Percentiles rank a stretch among this genome's conserved stretches.
These are phyloP conservation scores for Cardiospermum halicacabum DNA, from an alignment of 345 rosid species.

Conservation along the genomic window DNA sequence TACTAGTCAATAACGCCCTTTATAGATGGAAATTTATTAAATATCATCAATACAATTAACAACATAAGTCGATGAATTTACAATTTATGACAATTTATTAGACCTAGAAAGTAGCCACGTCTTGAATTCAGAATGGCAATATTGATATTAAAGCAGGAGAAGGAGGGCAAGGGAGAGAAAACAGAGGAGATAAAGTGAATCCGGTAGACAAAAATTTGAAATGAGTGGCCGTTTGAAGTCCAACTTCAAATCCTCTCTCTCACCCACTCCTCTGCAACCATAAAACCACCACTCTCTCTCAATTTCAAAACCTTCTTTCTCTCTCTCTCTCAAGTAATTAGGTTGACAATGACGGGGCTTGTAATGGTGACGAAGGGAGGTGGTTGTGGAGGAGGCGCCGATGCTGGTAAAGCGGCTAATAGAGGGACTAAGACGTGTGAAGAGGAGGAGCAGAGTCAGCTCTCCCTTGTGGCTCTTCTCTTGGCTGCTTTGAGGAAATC, in stretches of 20 bases:
- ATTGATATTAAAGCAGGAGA: slow-evolving; percentile 7
- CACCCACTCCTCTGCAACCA: slow-evolving; percentile 39
- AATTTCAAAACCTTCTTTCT: not conserved
- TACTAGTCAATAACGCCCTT: not conserved
- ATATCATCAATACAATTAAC: no score
- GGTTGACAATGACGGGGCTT: slow-evolving; percentile 59
- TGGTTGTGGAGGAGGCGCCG: slow-evolving; percentile 42
- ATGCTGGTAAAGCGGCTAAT: slow-evolving; percentile 21
- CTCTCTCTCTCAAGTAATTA: no score
- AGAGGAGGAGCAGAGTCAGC: slow-evolving; percentile 69
- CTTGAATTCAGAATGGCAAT: slow-evolving; percentile 22
- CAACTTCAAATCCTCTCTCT: slow-evolving; percentile 12
- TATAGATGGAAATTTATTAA: no score
- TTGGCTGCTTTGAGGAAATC: slow-evolving; percentile 79
- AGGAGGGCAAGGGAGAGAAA: not conserved
- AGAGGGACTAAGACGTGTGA: slow-evolving; percentile 27
- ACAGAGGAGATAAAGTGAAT: slow-evolving; percentile 28
- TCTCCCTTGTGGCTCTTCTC: slow-evolving; percentile 58
- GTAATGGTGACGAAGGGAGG: slow-evolving; percentile 82
- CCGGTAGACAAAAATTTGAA: slow-evolving; percentile 39
- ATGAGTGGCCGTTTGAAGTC: slow-evolving; percentile 67
- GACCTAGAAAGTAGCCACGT: no score
- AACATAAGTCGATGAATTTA: no score
- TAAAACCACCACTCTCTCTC: not conserved
- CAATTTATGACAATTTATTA: no score